Base-by-base conservation (phyloP, 176 grass and related monocot species). In the Chloris gayana region DNA sequence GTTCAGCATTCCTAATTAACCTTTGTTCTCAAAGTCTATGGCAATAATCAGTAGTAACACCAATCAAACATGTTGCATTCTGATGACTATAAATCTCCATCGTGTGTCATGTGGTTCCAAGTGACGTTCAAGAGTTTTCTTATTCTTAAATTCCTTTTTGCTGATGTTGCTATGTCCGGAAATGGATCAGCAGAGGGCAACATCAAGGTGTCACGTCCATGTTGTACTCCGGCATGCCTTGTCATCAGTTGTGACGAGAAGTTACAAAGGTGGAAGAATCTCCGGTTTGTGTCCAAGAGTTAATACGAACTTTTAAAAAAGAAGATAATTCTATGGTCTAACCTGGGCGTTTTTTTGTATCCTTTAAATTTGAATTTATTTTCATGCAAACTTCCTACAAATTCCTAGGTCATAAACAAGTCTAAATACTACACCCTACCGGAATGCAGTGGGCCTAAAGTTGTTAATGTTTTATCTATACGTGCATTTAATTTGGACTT, bases 21-120 rank as follows among this genome's bases (percentile, higher is more conserved):
- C 6, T n/a, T 51, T 7, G 14, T 13, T 50, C 38, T 46, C 31
- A 17, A 15, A 19, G 7, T 33, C n/a, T n/a, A 60, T 24, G 6
- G 44, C 6, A 33, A 60, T 62, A 22, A 84, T 69, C 10, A 44
- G 25, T 9, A 4, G 64, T 37, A 33, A 71, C 27, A 1, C 33
- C 34, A 57, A 65, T 37, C 57, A 77, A 64, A 33, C 26, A 33
- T 41, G 66, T 87, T 44, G 57, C 80, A 82, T 72, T 82, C 73
- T 1, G 44, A 76, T 63, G 19, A 32, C 18, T 67, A 65, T n/a
- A 50, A 60, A 31, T 69, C n/a, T 39, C 8, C 24, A 19, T 59
- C 37, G 17, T 31, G 65, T 82, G 64, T 63, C 41, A 76, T 84
- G 54, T 68, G 31, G 24, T 22, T 70, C 26, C 76, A 42, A 70